Evolutionary conservation across 345 rosid species (phyloP).

Genomic region (Camelina neglecta): DNA sequence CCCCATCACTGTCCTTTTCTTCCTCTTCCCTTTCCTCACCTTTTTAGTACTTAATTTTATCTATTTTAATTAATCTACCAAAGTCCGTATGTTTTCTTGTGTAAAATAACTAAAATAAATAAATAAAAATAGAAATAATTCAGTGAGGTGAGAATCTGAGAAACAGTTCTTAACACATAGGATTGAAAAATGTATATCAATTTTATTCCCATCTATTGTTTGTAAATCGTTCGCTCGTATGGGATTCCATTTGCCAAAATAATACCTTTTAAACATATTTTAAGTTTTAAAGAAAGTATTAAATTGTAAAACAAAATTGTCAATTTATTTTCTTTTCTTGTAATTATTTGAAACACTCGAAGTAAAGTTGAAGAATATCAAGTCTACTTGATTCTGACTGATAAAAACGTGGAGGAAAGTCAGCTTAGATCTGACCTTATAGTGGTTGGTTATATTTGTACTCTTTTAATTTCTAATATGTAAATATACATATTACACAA

Average conservation of each 20-base stretch:
- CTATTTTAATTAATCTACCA: background rate
- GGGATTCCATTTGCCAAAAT: background rate
- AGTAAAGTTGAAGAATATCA: constrained; percentile 32
- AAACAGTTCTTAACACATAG: background rate
- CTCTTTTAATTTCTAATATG: constrained; percentile 21
- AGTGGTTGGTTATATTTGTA: constrained; percentile 49
- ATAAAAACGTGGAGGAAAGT: constrained; percentile 37
- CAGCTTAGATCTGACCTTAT: constrained; percentile 27
- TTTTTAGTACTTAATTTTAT: constrained; percentile 34
- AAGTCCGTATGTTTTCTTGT: background rate
- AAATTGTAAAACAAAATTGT: background rate
- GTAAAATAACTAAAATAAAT: background rate
- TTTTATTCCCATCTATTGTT: too few relatives aligned
- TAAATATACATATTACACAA: background rate
- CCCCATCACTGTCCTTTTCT: constrained; percentile 43
- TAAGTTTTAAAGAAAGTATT: background rate
- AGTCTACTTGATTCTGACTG: constrained; percentile 40
- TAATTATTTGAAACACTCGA: constrained; percentile 35
- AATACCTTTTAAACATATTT: background rate
- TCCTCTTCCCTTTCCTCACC: constrained; percentile 44
- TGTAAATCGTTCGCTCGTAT: too few relatives aligned
- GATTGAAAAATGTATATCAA: background rate
- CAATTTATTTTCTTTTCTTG: background rate
- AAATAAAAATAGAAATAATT: background rate
- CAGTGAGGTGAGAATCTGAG: background rate